A percentile compares a stretch with the other conserved stretches of the same genome.
phyloP scores from a whole-genome alignment of 1,139 yeast genomes.

The Candida albicans region DNA sequence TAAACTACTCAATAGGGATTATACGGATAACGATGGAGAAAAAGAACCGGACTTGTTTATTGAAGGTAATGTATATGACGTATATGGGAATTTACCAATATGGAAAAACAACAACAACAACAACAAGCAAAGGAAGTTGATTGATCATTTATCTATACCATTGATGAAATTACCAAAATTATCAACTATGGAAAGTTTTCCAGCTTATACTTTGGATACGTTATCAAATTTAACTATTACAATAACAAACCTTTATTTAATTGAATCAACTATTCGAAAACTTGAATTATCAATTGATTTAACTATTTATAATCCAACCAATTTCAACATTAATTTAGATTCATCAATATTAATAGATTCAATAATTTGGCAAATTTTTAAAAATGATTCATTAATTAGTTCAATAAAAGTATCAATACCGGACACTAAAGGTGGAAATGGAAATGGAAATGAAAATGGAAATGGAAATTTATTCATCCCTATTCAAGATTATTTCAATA shows the following conservation, averaged over 20 bases:
- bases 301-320: constrained; percentile 39
- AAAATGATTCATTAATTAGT: constrained; percentile 18
- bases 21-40: background rate
- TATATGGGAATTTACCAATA: constrained; percentile 23
- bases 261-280: constrained; percentile 22
- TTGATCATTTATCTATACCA: constrained; percentile 17
- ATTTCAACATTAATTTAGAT: constrained; percentile 23
- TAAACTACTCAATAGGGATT: background rate
- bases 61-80: constrained; percentile 17
- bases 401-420: constrained; percentile 11
- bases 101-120: constrained; percentile 15
- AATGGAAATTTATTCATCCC: constrained; percentile 19
- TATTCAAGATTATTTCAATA: constrained; percentile 14
- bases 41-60: constrained; percentile 1
- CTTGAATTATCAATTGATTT: constrained; percentile 30
- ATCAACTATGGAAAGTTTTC: background rate
- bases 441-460: too few species aligned
- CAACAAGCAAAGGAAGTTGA: too few species aligned
- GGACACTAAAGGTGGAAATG: too few species aligned
- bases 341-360: constrained; percentile 15
- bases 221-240: constrained; percentile 22
- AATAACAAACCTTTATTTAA: constrained; percentile 23
- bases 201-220: constrained; percentile 1
- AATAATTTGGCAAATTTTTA: background rate
- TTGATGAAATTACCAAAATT: constrained; percentile 3